Conservation (phyloP, 495 filamentous ascomycete species). For the Cetradonia linearis region DNA sequence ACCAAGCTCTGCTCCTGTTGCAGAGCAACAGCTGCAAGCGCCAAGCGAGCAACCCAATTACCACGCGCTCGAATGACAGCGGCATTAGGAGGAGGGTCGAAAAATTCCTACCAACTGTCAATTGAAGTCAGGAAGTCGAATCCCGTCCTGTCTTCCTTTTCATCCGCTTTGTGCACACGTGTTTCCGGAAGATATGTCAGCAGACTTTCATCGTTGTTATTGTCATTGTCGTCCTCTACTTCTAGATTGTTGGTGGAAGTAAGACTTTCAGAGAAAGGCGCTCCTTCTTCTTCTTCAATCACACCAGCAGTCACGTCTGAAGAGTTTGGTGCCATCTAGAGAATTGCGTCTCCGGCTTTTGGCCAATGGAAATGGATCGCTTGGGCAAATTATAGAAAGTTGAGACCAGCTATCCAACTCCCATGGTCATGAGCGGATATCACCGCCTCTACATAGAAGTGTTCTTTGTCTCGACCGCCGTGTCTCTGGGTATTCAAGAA, state of each 20-base stretch:
- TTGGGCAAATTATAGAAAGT: constrained; percentile 12
- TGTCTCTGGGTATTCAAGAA: constrained; percentile 1
- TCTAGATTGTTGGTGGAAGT: no score
- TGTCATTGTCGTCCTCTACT: no score
- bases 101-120: constrained; percentile 24
- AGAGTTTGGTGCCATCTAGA: no score
- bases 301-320: no score
- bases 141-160: neutral
- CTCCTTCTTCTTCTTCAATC: no score
- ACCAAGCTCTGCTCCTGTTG: neutral
- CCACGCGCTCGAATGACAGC: constrained; percentile 20
- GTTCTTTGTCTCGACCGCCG: constrained; percentile 14
- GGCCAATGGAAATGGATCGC: no score
- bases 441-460: constrained; percentile 16
- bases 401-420: constrained; percentile 19
- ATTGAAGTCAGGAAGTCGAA: constrained; percentile 7
- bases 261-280: no score
- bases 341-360: no score
- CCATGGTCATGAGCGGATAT: constrained; percentile 19
- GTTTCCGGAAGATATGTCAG: neutral
- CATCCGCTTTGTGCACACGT: neutral
- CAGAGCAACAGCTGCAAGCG: constrained; percentile 11
- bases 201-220: no score
- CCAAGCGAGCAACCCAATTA: constrained; percentile 25
- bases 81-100: constrained; percentile 14